Base-by-base conservation (phyloP, 345 rosid species). In the Gossypium rotundifolium region DNA sequence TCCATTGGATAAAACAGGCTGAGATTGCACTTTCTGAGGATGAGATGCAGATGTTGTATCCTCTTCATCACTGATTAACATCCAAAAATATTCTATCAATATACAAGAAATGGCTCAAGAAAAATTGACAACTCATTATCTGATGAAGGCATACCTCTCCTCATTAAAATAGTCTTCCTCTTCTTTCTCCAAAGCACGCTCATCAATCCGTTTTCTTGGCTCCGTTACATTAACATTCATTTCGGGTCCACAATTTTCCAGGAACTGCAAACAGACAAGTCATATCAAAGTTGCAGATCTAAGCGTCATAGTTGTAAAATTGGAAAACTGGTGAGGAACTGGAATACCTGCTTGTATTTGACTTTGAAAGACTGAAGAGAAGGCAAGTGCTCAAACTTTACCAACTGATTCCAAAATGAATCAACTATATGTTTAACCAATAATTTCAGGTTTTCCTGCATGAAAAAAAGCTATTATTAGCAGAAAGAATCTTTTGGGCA, bases 101-200 rank as follows among this genome's bases (percentile, higher is more conserved):
- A 25, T 1, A 55, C 17, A 7, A 22, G 49, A 64, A n/a, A 75
- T 45, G 64, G 22, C 17, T 11, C 14, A 8, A 40, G 13, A 13
- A 38, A 49, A 49, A 57, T 29, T 38, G 53, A 9, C 74, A 58
- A 44, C 49, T 23, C 16, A 29, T 59, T 25, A 52, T 3, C 29
- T 42, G 58, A 75, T 20, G 27, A 14, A 64, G 55, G 72, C 71
- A 62, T 60, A 96, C 98, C 97, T 96, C 79, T 93, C 93, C 79
- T 85, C 97, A n/a, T 93, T 95, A 79, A 96, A 96, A 82, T 96
- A 96, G 76, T 96, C 99, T 81, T 93, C 95, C 86, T 93, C 99
- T 80, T 96, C 99, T 85, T 96, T 96, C 75, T 93, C 98, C 68
- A 86, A 73, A n/a, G 96, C 96, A 25, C 97, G 96, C 81, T 89